Evolutionary conservation across 306 rosid genomes (phyloP), one percentile per base, ranked within the genome.

Genomic region (Fragaria vesca): DNA sequence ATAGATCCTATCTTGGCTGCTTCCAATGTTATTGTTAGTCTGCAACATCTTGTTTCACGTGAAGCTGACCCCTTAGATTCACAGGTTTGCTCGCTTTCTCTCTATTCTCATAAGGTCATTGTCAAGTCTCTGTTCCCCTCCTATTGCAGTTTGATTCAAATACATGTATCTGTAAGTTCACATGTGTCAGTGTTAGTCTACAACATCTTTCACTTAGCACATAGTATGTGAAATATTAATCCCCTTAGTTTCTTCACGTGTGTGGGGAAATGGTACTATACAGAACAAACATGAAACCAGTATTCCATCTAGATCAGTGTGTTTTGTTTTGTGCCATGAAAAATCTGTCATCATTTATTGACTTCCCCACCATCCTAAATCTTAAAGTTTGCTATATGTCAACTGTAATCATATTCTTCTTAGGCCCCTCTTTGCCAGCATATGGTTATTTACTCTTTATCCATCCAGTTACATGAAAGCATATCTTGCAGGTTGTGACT

Each of bases 31-130:
- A 85, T 94, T 76, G 85, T 92, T 76, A 92, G 94, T 69, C 82
- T 94, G 82, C 98, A 94, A 60, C 97, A 94, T 77, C 90, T 94
- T 74, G 84, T 94, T 83, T 92, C 98, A 21, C 94, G 96, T 0
- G 98, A 94, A 84, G 87, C 89, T 12, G 90, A 94, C 85, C 97
- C 98, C 51, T 80, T 91, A 55, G 97, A 91, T 78, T 90, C 97
- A 12, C 94, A 91, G 94, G 98, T 90, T 58, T 60, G 36, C 28
- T 74, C 38, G 34, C 12, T 50, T 13, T 36, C 60, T 40, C 36
- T 38, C 18, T 50, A 15, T 13, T 38, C 6, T 42, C 15, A 1
- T 4, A 34, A 32, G 24, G 61, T 12, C 30, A 8, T 2, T 72
- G 26, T 52, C 48, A 72, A 18, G 15, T 24, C 42, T 32, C 13